Conservation (phyloP, 306 rosid genomes). For the Pueraria montana region DNA sequence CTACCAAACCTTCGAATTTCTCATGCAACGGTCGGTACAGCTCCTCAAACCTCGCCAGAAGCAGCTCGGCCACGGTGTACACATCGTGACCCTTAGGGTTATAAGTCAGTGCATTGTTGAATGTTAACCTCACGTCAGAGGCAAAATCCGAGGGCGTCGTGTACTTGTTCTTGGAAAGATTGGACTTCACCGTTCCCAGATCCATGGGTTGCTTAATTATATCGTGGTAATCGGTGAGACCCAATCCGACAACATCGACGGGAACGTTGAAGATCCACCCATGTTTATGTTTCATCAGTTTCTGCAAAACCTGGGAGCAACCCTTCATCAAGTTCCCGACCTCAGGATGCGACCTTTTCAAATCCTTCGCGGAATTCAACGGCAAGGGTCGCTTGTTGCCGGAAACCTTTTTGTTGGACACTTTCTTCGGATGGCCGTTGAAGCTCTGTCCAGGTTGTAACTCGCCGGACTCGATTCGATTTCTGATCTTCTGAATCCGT, state of each 20-base stretch:
- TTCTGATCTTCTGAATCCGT: constrained; percentile 68
- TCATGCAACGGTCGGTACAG: constrained; percentile 64
- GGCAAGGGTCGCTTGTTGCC: constrained; percentile 80
- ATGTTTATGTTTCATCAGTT: constrained; percentile 82
- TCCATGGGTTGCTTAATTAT: constrained; percentile 92
- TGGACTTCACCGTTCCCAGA: constrained; percentile 84
- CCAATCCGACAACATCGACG: constrained; percentile 69
- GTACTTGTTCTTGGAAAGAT: constrained; percentile 61
- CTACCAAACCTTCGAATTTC: constrained; percentile 53
- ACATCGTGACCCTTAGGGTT: constrained; percentile 90
- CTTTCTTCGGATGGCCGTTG: constrained; percentile 60
- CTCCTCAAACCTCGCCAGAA: constrained; percentile 72
- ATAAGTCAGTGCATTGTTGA: constrained; percentile 82
- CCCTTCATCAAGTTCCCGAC: constrained; percentile 63
- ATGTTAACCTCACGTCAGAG: constrained; percentile 76
- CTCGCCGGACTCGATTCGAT: constrained; percentile 70
- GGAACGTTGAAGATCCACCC: constrained; percentile 84
- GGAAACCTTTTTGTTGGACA: constrained; percentile 61
- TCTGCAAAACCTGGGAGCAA: constrained; percentile 75
- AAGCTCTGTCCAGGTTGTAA: constrained; percentile 44
- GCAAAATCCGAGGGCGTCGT: constrained; percentile 74
- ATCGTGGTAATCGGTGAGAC: constrained; percentile 86
- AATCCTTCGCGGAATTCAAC: constrained; percentile 50
- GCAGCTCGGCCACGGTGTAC: constrained; percentile 67
- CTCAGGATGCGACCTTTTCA: constrained; percentile 68